Conservation (phyloP, 768 basidiomycete species). For the Trametes gibbosa region DNA sequence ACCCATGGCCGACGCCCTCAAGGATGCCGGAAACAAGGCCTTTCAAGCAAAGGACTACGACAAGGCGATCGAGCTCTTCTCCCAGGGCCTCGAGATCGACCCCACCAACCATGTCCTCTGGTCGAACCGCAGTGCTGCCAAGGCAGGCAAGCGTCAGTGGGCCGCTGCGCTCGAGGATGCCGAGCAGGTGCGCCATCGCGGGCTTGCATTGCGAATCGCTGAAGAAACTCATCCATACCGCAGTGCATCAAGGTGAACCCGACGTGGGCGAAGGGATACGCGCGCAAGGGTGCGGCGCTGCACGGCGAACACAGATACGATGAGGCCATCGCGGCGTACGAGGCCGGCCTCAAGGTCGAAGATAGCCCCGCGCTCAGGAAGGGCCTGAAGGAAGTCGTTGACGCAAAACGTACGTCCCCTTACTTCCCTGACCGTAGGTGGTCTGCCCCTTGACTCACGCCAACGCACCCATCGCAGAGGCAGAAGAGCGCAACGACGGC, state of each 20-base stretch:
- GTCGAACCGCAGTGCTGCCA: slow-evolving; percentile 90
- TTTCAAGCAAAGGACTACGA: slow-evolving; percentile 93
- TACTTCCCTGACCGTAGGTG: not conserved
- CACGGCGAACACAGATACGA: slow-evolving; percentile 79
- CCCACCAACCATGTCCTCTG: slow-evolving; percentile 83
- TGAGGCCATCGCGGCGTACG: slow-evolving; percentile 83
- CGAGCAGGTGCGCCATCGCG: slow-evolving; percentile 64
- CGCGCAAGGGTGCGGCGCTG: slow-evolving; percentile 88
- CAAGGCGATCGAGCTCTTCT: slow-evolving; percentile 79
- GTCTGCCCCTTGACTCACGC: not conserved
- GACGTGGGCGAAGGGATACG: slow-evolving; percentile 87
- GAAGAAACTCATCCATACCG: not conserved
- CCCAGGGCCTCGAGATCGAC: slow-evolving; percentile 81
- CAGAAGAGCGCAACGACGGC: slow-evolving; percentile 36
- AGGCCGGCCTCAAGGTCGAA: slow-evolving; percentile 77
- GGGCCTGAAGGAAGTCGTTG: slow-evolving; percentile 84
- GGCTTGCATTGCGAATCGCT: not conserved
- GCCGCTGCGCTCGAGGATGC: slow-evolving; percentile 79
- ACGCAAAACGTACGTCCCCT: slow-evolving; percentile 65
- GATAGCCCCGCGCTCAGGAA: slow-evolving; percentile 80
- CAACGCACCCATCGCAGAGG: slow-evolving; percentile 30
- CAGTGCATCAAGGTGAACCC: slow-evolving; percentile 81
- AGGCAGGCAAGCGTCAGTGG: slow-evolving; percentile 83
- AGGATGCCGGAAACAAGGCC: slow-evolving; percentile 94
- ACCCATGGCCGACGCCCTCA: slow-evolving; percentile 49